Conservation (phyloP, 2,329 filamentous ascomycete genomes). For the Microdochium trichocladiopsis region DNA sequence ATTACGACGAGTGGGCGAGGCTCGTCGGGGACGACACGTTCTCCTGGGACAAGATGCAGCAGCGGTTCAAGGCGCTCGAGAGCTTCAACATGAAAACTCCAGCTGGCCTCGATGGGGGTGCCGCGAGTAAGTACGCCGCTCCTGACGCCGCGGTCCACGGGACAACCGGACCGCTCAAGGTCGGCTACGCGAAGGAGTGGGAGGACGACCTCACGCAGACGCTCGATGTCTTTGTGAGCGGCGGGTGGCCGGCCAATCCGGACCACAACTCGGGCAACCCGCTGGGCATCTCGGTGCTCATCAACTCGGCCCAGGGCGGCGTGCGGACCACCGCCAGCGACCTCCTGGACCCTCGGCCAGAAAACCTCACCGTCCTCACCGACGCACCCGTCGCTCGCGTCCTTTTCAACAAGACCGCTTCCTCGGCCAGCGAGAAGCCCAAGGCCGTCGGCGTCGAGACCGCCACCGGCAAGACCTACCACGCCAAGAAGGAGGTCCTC, state of each 20-base stretch:
- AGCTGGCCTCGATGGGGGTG: slow-evolving; percentile 18
- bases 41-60: slow-evolving; percentile 44
- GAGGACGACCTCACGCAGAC: slow-evolving; percentile 38
- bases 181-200: slow-evolving; percentile 40
- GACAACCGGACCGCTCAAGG: slow-evolving; percentile 33
- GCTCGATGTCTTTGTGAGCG: slow-evolving; percentile 38
- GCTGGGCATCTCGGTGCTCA: slow-evolving; percentile 43
- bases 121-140: slow-evolving; percentile 35
- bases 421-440: slow-evolving; percentile 1
- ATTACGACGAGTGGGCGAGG: slow-evolving; percentile 55
- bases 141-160: slow-evolving; percentile 41
- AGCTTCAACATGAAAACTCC: slow-evolving; percentile 37
- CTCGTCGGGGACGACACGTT: slow-evolving; percentile 48
- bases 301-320: slow-evolving; percentile 41
- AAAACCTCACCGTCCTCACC: slow-evolving; percentile 46
- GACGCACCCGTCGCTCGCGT: slow-evolving; percentile 38
- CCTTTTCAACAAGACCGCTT: slow-evolving; percentile 30
- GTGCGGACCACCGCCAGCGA: slow-evolving; percentile 42
- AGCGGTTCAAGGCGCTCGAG: slow-evolving; percentile 45
- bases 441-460: slow-evolving; percentile 36
- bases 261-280: slow-evolving; percentile 54
- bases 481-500: slow-evolving; percentile 23
- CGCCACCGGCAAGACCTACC: slow-evolving; percentile 17
- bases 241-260: slow-evolving; percentile 39
- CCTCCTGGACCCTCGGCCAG: slow-evolving; percentile 31